phyloP scores from a whole-genome alignment of 2,329 filamentous ascomycete genomes.

The Hypomyces perniciosus region DNA sequence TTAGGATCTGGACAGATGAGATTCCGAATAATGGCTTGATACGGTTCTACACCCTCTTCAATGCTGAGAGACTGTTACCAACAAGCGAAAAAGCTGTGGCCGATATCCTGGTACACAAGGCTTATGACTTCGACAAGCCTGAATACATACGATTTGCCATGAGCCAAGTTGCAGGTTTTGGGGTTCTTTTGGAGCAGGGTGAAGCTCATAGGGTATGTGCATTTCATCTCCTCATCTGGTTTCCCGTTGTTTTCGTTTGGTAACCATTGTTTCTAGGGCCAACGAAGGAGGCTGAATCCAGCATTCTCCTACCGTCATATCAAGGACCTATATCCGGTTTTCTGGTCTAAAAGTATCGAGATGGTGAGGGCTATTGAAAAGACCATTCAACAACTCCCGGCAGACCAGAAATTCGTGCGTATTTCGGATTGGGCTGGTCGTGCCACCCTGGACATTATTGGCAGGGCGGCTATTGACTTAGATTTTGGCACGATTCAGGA shows the following conservation, averaged over 20 bases:
- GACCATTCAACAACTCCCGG: background rate
- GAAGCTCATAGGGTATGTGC: slow-evolving; percentile 25
- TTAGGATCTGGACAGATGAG: background rate
- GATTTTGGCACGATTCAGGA: background rate
- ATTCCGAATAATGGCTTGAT: slow-evolving; percentile 54
- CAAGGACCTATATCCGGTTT: slow-evolving; percentile 27
- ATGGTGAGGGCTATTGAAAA: slow-evolving; percentile 15
- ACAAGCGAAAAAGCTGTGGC: slow-evolving; percentile 54
- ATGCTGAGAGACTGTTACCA: slow-evolving; percentile 51
- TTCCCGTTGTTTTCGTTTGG: no score
- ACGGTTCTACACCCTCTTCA: slow-evolving; percentile 54
- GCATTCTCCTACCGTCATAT: slow-evolving; percentile 29
- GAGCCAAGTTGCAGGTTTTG: slow-evolving; percentile 71
- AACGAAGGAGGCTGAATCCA: slow-evolving; percentile 27
- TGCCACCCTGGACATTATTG: slow-evolving; percentile 31
- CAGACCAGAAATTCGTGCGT: background rate
- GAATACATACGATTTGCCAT: slow-evolving; percentile 57
- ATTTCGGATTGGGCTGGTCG: slow-evolving; percentile 19
- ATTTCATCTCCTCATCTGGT: background rate
- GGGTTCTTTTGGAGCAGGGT: slow-evolving; percentile 25
- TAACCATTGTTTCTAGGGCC: slow-evolving; percentile 2
- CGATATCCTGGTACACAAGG: slow-evolving; percentile 58
- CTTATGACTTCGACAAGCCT: slow-evolving; percentile 63
- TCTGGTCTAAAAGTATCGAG: slow-evolving; percentile 27
- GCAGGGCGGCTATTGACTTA: slow-evolving; percentile 21